Evolutionary conservation across 352 stramenopile genomes (phyloP).

Genomic region (Phytophthora meadii): DNA sequence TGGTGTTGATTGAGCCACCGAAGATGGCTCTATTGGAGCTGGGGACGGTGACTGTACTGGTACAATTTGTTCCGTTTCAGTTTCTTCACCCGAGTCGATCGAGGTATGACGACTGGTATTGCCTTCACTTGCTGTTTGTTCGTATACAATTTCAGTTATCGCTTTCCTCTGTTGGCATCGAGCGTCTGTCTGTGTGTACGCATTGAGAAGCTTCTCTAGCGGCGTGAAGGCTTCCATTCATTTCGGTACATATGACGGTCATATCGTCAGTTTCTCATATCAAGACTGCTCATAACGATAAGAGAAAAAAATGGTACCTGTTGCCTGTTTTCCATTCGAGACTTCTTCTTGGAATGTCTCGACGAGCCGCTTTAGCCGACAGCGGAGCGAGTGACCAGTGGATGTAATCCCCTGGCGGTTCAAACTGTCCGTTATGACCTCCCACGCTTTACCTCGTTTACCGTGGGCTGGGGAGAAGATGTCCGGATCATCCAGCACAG

Average conservation of each 20-base stretch:
- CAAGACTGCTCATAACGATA: background rate
- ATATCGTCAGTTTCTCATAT: conserved; percentile 14
- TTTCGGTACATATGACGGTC: conserved; percentile 4
- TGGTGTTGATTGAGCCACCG: background rate
- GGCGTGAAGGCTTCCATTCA: conserved; percentile 14
- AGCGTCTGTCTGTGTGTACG: conserved; percentile 15
- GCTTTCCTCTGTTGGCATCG: background rate
- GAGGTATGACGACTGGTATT: conserved; percentile 5
- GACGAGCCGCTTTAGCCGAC: conserved; percentile 16
- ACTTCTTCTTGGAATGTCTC: conserved; percentile 12
- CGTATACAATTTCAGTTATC: background rate
- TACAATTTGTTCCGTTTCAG: background rate
- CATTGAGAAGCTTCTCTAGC: conserved; percentile 22
- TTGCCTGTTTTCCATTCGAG: conserved; percentile 1
- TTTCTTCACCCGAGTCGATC: conserved; percentile 3
- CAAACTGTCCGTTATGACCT: conserved; percentile 13
- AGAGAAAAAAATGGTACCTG: conserved; percentile 3
- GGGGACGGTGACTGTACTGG: background rate
- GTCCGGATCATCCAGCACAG: conserved; percentile 8
- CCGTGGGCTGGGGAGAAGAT: conserved; percentile 2
- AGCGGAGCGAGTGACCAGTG: conserved; percentile 18
- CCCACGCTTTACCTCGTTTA: conserved; percentile 11
- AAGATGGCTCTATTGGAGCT: background rate
- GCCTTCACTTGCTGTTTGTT: background rate
- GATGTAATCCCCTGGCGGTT: conserved; percentile 13